Conservation (phyloP, 768 basidiomycete genomes). For the Lactifluus subvellereus region DNA sequence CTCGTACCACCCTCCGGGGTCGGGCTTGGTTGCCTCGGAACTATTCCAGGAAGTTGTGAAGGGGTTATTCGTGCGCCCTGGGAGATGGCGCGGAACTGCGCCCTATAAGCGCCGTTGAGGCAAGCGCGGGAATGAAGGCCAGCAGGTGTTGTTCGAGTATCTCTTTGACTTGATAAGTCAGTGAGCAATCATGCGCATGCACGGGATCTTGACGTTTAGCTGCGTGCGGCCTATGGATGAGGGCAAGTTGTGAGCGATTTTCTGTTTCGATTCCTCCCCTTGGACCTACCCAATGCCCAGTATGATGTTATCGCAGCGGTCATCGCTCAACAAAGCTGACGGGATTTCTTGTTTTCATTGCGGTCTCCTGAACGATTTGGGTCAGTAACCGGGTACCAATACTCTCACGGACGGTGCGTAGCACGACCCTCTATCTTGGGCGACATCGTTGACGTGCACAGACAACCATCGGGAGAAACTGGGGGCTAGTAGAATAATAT, state of each 20-base stretch:
- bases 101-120: constrained; percentile 41
- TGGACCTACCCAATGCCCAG: constrained; percentile 20
- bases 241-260: constrained; percentile 50
- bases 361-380: constrained; percentile 53
- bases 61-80: constrained; percentile 52
- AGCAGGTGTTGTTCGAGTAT: constrained; percentile 38
- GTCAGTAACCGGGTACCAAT: constrained; percentile 41
- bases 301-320: constrained; percentile 25
- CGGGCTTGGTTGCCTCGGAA: constrained; percentile 30
- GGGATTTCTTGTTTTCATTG: background rate
- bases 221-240: constrained; percentile 47
- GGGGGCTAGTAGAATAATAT: too few species aligned
- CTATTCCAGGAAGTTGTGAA: constrained; percentile 25
- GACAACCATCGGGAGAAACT: too few species aligned
- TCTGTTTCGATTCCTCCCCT: background rate
- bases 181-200: constrained; percentile 41
- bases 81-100: constrained; percentile 55
- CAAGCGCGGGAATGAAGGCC: constrained; percentile 38
- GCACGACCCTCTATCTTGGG: background rate
- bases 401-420: constrained; percentile 44
- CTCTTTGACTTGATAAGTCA: constrained; percentile 41
- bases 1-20: constrained; percentile 65
- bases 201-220: constrained; percentile 38
- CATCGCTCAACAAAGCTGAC: constrained; percentile 1
- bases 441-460: constrained; percentile 35